Percentiles rank a stretch among this genome's conserved stretches.
These are phyloP conservation scores for Plicaturopsis crispa DNA, from an alignment of 768 basidiomycete genomes.

Conservation along the genomic window DNA sequence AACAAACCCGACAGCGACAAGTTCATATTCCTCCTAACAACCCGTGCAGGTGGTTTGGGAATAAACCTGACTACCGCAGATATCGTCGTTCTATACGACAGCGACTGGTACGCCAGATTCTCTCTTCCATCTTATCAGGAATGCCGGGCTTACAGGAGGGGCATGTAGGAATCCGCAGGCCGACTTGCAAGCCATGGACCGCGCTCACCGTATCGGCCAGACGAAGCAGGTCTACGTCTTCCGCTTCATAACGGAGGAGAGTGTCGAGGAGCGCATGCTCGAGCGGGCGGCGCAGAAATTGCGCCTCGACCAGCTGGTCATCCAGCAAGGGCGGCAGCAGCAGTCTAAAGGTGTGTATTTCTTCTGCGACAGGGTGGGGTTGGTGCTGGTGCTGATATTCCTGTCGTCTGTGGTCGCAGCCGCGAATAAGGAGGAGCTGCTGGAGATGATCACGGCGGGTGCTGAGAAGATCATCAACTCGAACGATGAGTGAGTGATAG, in stretches of 20 bases:
- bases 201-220: slow-evolving; percentile 94
- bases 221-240: slow-evolving; percentile 97
- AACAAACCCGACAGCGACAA: slow-evolving; percentile 92
- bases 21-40: slow-evolving; percentile 94
- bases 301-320: slow-evolving; percentile 90
- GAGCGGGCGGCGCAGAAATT: slow-evolving; percentile 95
- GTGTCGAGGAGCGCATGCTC: slow-evolving; percentile 92
- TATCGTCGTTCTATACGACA: slow-evolving; percentile 92
- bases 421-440: slow-evolving; percentile 89
- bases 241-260: slow-evolving; percentile 93
- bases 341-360: slow-evolving; percentile 58
- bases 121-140: neutral
- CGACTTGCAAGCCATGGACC: slow-evolving; percentile 98
- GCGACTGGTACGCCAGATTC: slow-evolving; percentile 69
- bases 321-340: slow-evolving; percentile 89
- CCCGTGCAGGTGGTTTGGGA: slow-evolving; percentile 93
- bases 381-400: neutral
- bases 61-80: slow-evolving; percentile 96
- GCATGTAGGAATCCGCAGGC: slow-evolving; percentile 89
- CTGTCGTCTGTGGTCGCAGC: slow-evolving; percentile 32
- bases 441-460: slow-evolving; percentile 98
- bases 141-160: slow-evolving; percentile 5
- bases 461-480: slow-evolving; percentile 94
- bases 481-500: slow-evolving; percentile 52
- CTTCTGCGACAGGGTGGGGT: no score